Evolutionary conservation across 2,329 filamentous ascomycete species (phyloP).

Genomic region (Tothia fuscella): DNA sequence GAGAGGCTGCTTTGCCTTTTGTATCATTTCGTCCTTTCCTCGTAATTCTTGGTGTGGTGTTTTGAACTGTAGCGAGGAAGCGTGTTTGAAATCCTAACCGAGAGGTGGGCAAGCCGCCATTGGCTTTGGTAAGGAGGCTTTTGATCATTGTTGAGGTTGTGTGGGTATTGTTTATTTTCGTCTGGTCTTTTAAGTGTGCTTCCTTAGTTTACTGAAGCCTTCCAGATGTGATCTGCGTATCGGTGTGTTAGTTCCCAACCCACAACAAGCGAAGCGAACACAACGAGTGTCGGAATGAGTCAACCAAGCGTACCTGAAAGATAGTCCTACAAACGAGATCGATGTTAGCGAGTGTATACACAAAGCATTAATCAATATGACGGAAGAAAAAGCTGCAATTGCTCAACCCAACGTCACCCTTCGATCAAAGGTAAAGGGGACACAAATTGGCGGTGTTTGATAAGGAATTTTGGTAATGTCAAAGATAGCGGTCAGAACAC

Average conservation of each 20-base stretch:
- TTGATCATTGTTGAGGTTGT: slow-evolving; percentile 41
- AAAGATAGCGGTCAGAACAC: no score
- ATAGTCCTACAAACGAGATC: slow-evolving; percentile 42
- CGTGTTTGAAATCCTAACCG: slow-evolving; percentile 36
- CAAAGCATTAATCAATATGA: no score
- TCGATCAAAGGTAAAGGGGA: no score
- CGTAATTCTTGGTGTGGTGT: slow-evolving; percentile 58
- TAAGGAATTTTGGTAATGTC: no score
- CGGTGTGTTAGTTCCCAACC: slow-evolving; percentile 15
- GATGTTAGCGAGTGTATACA: slow-evolving; percentile 21
- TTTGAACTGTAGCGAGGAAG: slow-evolving; percentile 54
- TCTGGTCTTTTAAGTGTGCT: slow-evolving; percentile 14
- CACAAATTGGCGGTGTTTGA: no score
- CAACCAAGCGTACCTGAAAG: slow-evolving; percentile 42
- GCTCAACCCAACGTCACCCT: no score
- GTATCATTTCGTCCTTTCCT: slow-evolving; percentile 37
- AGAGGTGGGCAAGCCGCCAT: slow-evolving; percentile 28
- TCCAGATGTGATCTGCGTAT: slow-evolving; percentile 51
- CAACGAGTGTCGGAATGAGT: slow-evolving; percentile 12
- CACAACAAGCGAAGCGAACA: slow-evolving; percentile 12
- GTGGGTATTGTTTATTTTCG: no score
- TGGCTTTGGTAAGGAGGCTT: slow-evolving; percentile 41
- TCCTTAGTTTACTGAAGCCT: slow-evolving; percentile 49
- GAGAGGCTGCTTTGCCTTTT: slow-evolving; percentile 54
- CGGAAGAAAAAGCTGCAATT: no score